Percentiles rank a stretch among this genome's conserved stretches.
Evolutionary conservation across 2,329 filamentous ascomycete genomes (phyloP).

Genomic region (Cladorrhinum sp.): DNA sequence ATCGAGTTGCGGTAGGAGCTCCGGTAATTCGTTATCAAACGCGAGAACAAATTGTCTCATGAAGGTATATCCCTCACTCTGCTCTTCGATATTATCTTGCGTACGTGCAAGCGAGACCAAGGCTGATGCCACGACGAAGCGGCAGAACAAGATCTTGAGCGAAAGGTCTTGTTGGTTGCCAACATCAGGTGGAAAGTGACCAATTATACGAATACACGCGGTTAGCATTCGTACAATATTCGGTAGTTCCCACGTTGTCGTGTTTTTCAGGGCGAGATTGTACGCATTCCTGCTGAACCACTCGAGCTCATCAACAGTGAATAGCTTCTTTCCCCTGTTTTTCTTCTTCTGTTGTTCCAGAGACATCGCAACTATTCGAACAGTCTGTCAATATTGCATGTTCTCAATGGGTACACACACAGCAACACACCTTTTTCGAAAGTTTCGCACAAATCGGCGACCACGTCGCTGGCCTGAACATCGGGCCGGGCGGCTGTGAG

Average conservation of each 20-base stretch:
- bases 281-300: conserved; percentile 85
- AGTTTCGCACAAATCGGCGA: conserved; percentile 19
- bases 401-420: conserved; percentile 10
- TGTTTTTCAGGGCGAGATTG: conserved; percentile 67
- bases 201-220: conserved; percentile 51
- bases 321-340: conserved; percentile 41
- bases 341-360: conserved; percentile 36
- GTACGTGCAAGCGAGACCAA: conserved; percentile 51
- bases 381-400: conserved; percentile 29
- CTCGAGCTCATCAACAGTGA: conserved; percentile 65
- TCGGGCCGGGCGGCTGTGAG: conserved; percentile 37
- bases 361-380: conserved; percentile 41
- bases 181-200: conserved; percentile 48
- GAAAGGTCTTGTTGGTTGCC: conserved; percentile 46
- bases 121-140: conserved; percentile 61
- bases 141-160: conserved; percentile 64
- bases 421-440: conserved; percentile 15
- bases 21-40: conserved; percentile 51
- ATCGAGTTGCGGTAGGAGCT: conserved; percentile 39
- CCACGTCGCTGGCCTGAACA: conserved; percentile 14
- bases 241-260: conserved; percentile 50
- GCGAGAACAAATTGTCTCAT: conserved; percentile 57
- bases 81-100: conserved; percentile 46
- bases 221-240: conserved; percentile 55
- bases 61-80: conserved; percentile 60